Evolutionary conservation across 2,329 filamentous ascomycete genomes (phyloP).

Genomic region (Fulvia fulva): DNA sequence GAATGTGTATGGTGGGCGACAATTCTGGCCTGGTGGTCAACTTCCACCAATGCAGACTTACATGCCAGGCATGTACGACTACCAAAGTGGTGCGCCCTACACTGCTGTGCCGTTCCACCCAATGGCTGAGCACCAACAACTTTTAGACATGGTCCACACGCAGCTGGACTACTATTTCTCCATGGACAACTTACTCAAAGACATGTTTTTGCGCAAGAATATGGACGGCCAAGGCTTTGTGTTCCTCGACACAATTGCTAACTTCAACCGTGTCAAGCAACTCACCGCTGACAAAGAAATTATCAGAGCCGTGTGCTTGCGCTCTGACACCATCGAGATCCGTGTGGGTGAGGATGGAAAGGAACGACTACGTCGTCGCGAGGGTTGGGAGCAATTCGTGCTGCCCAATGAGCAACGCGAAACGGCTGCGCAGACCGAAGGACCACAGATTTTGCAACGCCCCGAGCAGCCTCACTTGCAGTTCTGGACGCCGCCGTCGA

Average conservation of each 20-base stretch:
- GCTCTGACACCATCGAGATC: slow-evolving; percentile 70
- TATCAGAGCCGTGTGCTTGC: slow-evolving; percentile 69
- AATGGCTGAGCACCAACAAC: slow-evolving; percentile 55
- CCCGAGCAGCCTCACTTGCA: slow-evolving; percentile 38
- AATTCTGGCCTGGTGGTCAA: slow-evolving; percentile 34
- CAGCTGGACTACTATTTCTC: slow-evolving; percentile 92
- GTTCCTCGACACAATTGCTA: slow-evolving; percentile 69
- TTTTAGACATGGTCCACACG: slow-evolving; percentile 56
- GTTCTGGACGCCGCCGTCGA: slow-evolving; percentile 27
- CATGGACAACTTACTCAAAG: slow-evolving; percentile 90
- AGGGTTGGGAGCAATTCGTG: slow-evolving; percentile 78
- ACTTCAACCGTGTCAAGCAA: slow-evolving; percentile 79
- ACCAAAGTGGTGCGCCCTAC: slow-evolving; percentile 28
- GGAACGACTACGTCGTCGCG: slow-evolving; percentile 70
- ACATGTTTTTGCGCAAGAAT: slow-evolving; percentile 77
- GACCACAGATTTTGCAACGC: slow-evolving; percentile 50
- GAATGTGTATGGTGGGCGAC: slow-evolving; percentile 43
- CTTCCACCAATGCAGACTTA: slow-evolving; percentile 45
- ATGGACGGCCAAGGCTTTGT: slow-evolving; percentile 98
- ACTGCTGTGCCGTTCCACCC: slow-evolving; percentile 54
- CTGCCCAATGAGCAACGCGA: slow-evolving; percentile 68
- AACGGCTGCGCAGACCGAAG: slow-evolving; percentile 68
- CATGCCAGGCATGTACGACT: slow-evolving; percentile 50
- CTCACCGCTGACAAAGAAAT: slow-evolving; percentile 69
- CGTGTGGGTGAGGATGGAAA: slow-evolving; percentile 69